A percentile compares a stretch with the other conserved stretches of the same genome.
These are phyloP conservation scores for Xylaria sp. DNA, from an alignment of 495 filamentous ascomycete species.

Conservation along the genomic window DNA sequence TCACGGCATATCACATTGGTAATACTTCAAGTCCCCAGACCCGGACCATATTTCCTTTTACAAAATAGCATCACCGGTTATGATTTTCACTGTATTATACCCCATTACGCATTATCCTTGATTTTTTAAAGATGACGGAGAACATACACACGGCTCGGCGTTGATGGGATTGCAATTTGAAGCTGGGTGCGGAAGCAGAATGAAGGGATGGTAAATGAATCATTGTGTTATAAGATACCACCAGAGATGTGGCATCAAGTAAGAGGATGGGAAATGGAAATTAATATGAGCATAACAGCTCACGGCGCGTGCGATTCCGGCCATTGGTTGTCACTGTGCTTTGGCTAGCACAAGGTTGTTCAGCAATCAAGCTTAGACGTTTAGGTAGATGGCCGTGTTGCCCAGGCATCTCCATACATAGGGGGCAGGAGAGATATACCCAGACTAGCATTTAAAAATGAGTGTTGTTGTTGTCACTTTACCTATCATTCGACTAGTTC, in stretches of 20 bases:
- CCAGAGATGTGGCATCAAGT: neutral
- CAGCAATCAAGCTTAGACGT: neutral
- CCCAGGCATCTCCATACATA: neutral
- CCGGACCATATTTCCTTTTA: conserved; percentile 11
- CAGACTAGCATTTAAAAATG: neutral
- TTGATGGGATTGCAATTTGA: conserved; percentile 4
- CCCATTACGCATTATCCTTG: conserved; percentile 6
- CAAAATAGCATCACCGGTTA: neutral
- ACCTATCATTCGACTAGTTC: neutral
- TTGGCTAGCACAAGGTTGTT: neutral
- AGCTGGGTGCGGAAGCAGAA: neutral
- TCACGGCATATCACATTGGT: conserved; percentile 5
- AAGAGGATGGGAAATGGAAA: neutral
- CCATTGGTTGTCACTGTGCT: neutral
- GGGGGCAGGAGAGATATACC: neutral
- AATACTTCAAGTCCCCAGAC: conserved; percentile 13
- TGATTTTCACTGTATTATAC: conserved; percentile 22
- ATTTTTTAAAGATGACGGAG: neutral
- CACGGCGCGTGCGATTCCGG: neutral
- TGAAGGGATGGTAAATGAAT: neutral
- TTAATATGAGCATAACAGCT: conserved; percentile 1
- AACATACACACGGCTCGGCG: conserved; percentile 17
- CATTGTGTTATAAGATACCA: neutral
- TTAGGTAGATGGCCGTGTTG: neutral
- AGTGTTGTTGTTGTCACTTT: neutral